Base-by-base conservation (phyloP, 179 eudicot genomes). In the Nepenthes alata region DNA sequence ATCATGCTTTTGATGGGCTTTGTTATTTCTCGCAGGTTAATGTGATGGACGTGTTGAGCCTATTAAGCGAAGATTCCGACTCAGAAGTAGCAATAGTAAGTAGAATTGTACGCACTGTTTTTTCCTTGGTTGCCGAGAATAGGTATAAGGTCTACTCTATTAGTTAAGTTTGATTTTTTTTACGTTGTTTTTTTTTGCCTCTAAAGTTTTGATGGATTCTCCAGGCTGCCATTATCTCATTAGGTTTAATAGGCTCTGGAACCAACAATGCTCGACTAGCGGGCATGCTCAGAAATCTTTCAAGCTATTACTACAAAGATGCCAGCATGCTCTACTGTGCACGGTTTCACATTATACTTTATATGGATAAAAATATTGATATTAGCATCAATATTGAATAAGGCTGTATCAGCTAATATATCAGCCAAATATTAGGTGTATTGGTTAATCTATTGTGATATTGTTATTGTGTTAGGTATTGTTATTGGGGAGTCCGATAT, bases 261-360 rank as follows among this genome's bases (percentile, higher is more conserved):
- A 91, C 98, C 54, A 91, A 91, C 75, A 91, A 91, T 60, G 98
- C 98, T 37, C 79, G 98, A 64, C 84, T 91, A 52, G 96, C 98
- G 70, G 98, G 89, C 79, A 91, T 91, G 98, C 85, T 91, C 50
- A 88, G 96, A 35, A 89, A 83, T 63, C 78, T 91, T 58, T 91
- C 98, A 3, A 89, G 91, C 79, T 91, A 91, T 67, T 86, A 91
- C 80, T 91, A 86, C 80, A 91, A 86, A 80, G 96, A 91, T 69
- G 88, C 96, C 53, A 89, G 80, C 70, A 79, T 84, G 58, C 80
- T 91, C 66, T 91, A 89, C 66, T 91, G 95, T 77, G 98, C 89
- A 83, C 67, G 56, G 39, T 67, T 56, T 74, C 63, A 66, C 44
- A 59, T 47, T 25, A 25, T 25, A 25, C 25, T 25, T 25, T 25